Percentiles rank a stretch among this genome's conserved stretches.
These are phyloP conservation scores for Pyrenophora graminea DNA, from an alignment of 2,329 filamentous ascomycete genomes.

Conservation along the genomic window DNA sequence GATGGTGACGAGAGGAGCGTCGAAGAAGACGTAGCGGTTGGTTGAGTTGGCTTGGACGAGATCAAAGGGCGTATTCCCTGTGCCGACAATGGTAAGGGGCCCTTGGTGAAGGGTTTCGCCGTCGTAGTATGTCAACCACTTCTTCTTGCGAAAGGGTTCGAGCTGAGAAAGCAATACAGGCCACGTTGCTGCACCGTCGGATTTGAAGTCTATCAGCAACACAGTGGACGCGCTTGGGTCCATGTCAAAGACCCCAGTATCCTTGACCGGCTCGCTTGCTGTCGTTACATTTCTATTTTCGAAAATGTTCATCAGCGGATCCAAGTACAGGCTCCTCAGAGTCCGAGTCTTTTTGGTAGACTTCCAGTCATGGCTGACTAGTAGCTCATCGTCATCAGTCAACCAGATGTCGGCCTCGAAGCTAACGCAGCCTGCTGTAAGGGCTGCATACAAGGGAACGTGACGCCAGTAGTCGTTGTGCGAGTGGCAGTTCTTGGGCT, in stretches of 20 bases:
- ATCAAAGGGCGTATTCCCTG: slow-evolving; percentile 66
- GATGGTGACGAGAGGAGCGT: slow-evolving; percentile 61
- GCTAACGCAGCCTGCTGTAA: slow-evolving; percentile 63
- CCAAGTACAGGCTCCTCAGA: background rate
- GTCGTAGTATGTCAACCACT: slow-evolving; percentile 57
- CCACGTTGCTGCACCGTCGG: slow-evolving; percentile 57
- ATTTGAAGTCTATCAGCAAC: slow-evolving; percentile 73
- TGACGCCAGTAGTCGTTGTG: slow-evolving; percentile 66
- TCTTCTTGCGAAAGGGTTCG: slow-evolving; percentile 60
- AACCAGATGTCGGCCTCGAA: slow-evolving; percentile 74
- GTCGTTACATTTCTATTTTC: slow-evolving; percentile 31
- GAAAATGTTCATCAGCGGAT: slow-evolving; percentile 51
- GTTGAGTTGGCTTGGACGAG: slow-evolving; percentile 57
- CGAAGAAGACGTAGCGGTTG: slow-evolving; percentile 67
- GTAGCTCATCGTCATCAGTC: slow-evolving; percentile 20
- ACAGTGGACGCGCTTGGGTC: slow-evolving; percentile 53
- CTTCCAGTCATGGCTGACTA: slow-evolving; percentile 25
- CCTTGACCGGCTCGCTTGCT: slow-evolving; percentile 21
- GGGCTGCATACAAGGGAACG: slow-evolving; percentile 65
- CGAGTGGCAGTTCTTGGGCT: slow-evolving; percentile 59
- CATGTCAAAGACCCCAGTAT: slow-evolving; percentile 57
- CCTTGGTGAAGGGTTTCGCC: slow-evolving; percentile 56
- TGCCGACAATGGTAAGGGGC: slow-evolving; percentile 70
- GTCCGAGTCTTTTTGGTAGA: too few species aligned
- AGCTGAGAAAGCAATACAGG: slow-evolving; percentile 60